These are phyloP conservation scores for Penicillium janthinellum DNA, from an alignment of 2,329 filamentous ascomycete genomes.

Conservation along the genomic window DNA sequence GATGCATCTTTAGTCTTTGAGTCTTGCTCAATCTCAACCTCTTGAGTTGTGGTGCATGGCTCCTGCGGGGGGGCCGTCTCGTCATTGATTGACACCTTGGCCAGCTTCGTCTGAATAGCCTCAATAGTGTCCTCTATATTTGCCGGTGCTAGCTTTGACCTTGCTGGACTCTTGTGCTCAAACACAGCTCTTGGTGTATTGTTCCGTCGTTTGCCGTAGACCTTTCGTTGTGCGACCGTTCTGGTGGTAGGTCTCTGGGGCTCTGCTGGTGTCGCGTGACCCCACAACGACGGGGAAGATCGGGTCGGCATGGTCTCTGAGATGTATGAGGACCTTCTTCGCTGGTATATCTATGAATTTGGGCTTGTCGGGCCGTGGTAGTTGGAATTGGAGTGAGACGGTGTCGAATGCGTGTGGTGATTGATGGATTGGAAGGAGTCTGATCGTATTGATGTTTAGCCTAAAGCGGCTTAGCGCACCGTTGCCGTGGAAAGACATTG, in stretches of 20 bases:
- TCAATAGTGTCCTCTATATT: slow-evolving; percentile 23
- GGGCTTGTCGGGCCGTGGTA: background rate
- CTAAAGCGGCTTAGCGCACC: slow-evolving; percentile 25
- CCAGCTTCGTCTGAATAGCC: slow-evolving; percentile 30
- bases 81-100: slow-evolving; percentile 31
- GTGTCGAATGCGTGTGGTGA: background rate
- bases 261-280: slow-evolving; percentile 24
- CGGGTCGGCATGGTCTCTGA: slow-evolving; percentile 15
- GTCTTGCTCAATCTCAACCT: background rate
- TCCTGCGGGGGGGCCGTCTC: background rate
- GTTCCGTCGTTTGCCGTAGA: slow-evolving; percentile 39
- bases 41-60: background rate
- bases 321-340: background rate
- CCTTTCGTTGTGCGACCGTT: slow-evolving; percentile 32
- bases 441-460: slow-evolving; percentile 32
- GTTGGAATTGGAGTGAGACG: background rate
- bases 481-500: slow-evolving; percentile 30
- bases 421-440: background rate
- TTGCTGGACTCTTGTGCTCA: slow-evolving; percentile 33
- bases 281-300: slow-evolving; percentile 14
- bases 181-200: slow-evolving; percentile 42
- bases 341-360: background rate
- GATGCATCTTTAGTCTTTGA: background rate
- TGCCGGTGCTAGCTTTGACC: background rate
- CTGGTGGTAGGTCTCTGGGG: slow-evolving; percentile 28